A percentile compares a stretch with the other conserved stretches of the same genome.
These are phyloP conservation scores for Hypoxylon rubiginosum DNA, from an alignment of 2,329 filamentous ascomycete genomes.

Conservation along the genomic window DNA sequence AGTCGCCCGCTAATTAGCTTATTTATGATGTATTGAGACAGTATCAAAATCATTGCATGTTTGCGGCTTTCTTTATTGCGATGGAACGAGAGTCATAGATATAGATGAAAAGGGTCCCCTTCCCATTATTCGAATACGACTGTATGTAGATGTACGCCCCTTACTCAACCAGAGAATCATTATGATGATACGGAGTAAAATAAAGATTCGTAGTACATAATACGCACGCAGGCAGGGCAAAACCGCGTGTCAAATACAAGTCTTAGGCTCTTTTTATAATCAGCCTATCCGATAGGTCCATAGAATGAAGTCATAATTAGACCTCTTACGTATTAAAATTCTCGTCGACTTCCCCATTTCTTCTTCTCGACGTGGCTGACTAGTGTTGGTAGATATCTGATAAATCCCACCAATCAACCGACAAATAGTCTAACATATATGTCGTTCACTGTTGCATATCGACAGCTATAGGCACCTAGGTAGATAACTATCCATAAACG, in stretches of 20 bases:
- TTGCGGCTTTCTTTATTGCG: slow-evolving; percentile 22
- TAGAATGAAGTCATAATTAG: slow-evolving; percentile 11
- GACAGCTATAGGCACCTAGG: not conserved
- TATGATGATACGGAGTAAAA: not conserved
- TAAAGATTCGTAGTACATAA: not conserved
- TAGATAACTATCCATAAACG: slow-evolving; percentile 1
- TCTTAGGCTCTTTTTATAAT: not conserved
- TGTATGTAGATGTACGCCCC: not conserved
- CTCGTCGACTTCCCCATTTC: slow-evolving; percentile 27
- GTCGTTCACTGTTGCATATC: slow-evolving; percentile 11
- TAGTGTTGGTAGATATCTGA: slow-evolving; percentile 31
- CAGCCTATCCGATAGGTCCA: slow-evolving; percentile 17
- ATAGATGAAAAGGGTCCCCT: not conserved
- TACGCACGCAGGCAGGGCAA: not conserved
- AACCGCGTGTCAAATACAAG: not conserved
- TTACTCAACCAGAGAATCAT: not conserved
- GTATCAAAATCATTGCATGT: slow-evolving; percentile 6
- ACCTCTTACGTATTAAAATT: slow-evolving; percentile 15
- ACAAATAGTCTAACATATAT: slow-evolving; percentile 1
- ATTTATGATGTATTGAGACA: not conserved
- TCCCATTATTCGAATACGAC: not conserved
- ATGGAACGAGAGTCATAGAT: not conserved
- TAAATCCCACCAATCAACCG: slow-evolving; percentile 23
- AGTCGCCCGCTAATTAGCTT: not conserved
- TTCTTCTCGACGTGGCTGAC: slow-evolving; percentile 37